These are phyloP conservation scores for Candida odintsovae DNA, from an alignment of 805 yeast genomes.

Conservation along the genomic window DNA sequence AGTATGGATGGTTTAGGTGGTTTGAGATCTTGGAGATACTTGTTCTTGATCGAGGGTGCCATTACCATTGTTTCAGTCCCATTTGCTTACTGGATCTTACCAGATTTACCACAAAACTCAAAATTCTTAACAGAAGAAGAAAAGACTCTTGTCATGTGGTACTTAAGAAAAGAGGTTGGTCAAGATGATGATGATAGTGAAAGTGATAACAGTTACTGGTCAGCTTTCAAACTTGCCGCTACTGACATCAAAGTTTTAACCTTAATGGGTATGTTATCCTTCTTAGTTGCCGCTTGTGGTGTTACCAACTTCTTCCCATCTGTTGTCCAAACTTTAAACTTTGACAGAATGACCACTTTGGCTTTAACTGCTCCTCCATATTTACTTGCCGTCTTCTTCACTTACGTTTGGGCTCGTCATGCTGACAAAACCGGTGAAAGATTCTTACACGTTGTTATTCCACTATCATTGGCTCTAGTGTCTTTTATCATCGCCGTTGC, in stretches of 20 bases:
- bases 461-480: conserved; percentile 35
- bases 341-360: conserved; percentile 42
- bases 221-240: conserved; percentile 31
- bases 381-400: conserved; percentile 42
- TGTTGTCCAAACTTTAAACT: conserved; percentile 50
- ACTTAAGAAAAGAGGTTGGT: conserved; percentile 22
- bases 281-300: conserved; percentile 52
- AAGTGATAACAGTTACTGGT: conserved; percentile 25
- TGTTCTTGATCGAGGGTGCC: conserved; percentile 51
- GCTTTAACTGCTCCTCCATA: conserved; percentile 59
- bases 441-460: conserved; percentile 41
- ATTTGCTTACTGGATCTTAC: conserved; percentile 41
- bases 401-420: conserved; percentile 48
- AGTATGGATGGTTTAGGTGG: conserved; percentile 36
- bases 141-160: conserved; percentile 30
- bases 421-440: conserved; percentile 53
- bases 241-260: conserved; percentile 42
- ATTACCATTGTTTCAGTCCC: conserved; percentile 44
- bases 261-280: conserved; percentile 36
- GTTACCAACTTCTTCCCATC: conserved; percentile 59
- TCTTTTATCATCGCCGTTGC: conserved; percentile 45
- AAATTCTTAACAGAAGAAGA: conserved; percentile 40
- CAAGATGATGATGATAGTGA: conserved; percentile 23
- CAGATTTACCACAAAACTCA: conserved; percentile 48
- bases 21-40: conserved; percentile 49